These are phyloP conservation scores for Ogataea hybrid DNA, from an alignment of 1,139 yeast genomes.

Conservation along the genomic window DNA sequence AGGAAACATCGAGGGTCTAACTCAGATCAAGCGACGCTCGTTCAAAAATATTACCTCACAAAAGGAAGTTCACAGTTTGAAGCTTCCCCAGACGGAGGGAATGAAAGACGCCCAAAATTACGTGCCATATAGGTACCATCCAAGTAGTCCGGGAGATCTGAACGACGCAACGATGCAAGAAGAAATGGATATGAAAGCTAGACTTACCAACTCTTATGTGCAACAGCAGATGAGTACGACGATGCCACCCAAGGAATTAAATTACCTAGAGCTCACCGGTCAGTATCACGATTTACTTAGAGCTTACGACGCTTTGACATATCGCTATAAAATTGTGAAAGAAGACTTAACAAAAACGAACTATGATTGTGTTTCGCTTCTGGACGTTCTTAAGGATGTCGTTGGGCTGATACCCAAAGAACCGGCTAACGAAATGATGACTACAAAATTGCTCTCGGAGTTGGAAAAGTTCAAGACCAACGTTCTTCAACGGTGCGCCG, in stretches of 20 bases:
- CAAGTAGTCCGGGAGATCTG: slow-evolving; percentile 18
- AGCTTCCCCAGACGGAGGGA: slow-evolving; percentile 16
- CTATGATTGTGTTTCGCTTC: slow-evolving; percentile 46
- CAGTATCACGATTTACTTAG: slow-evolving; percentile 38
- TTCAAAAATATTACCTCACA: slow-evolving; percentile 28
- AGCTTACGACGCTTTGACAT: slow-evolving; percentile 39
- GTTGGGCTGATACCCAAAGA: slow-evolving; percentile 19
- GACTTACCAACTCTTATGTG: slow-evolving; percentile 20
- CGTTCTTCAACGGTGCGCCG: slow-evolving; percentile 30
- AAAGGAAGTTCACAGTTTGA: slow-evolving; percentile 28
- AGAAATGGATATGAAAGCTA: slow-evolving; percentile 23
- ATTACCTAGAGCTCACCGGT: slow-evolving; percentile 10
- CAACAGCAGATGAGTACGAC: slow-evolving; percentile 18
- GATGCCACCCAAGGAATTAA: slow-evolving; percentile 17
- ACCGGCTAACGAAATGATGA: slow-evolving; percentile 17
- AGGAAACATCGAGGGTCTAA: slow-evolving; percentile 66
- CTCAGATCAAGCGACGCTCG: slow-evolving; percentile 66
- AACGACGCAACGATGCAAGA: slow-evolving; percentile 18
- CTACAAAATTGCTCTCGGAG: slow-evolving; percentile 13
- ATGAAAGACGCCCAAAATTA: slow-evolving; percentile 21
- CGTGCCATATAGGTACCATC: slow-evolving; percentile 22
- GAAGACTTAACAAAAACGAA: slow-evolving; percentile 47
- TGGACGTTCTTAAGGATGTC: slow-evolving; percentile 45
- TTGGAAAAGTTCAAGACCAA: slow-evolving; percentile 25
- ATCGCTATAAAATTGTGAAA: slow-evolving; percentile 45